Evolutionary conservation across 495 filamentous ascomycete species (phyloP), one percentile per base, ranked within the genome.

Genomic region (Annulohypoxylon stygium): DNA sequence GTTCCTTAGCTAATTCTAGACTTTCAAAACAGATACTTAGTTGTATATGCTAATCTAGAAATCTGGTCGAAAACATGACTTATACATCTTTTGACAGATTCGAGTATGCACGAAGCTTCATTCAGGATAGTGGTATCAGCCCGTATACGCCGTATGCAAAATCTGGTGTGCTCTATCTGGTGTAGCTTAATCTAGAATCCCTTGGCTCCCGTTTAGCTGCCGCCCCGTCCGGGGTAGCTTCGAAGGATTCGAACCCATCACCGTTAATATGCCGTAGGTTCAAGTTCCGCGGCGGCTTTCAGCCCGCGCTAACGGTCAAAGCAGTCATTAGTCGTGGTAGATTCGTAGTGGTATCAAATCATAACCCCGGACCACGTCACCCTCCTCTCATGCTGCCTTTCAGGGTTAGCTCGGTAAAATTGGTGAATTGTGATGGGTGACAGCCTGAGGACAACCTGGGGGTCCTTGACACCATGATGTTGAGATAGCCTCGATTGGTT

Each of bases 281-380:
- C 14, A 59, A 63, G 3, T 50, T 65, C 45, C 48, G 36, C 53
- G 43, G 34, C 45, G 14, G 23, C 45, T 48, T 23, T 51, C 43
- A 63, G 45, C 43, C 26, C 55, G 4, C 34, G 53, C 33, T 39
- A 37, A 25, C 54, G 11, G 3, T 34, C 54, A 18, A 60, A 57
- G 6, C n/a, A 23, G 34, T 43, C 36, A 43, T 60, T 43, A 43
- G 78, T 80, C 14, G 87, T 30, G 30, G 30, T 30, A 30, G 30
- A 30, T 30, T 94, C 50, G 85, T 66, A 84, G 81, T 51, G 88
- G 89, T 67, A 92, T 95, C 70, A 84, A 86, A 65, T 43, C 16
- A 61, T 23, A 30, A 51, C 55, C 62, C 23, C 1, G 25, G 16
- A 36, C 58, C 62, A 74, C 61, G 71, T 70, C 70, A 73, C 36